Evolutionary conservation across 495 filamentous ascomycete species (phyloP), one percentile per base, ranked within the genome.

Genomic region (Tuber magnatum): DNA sequence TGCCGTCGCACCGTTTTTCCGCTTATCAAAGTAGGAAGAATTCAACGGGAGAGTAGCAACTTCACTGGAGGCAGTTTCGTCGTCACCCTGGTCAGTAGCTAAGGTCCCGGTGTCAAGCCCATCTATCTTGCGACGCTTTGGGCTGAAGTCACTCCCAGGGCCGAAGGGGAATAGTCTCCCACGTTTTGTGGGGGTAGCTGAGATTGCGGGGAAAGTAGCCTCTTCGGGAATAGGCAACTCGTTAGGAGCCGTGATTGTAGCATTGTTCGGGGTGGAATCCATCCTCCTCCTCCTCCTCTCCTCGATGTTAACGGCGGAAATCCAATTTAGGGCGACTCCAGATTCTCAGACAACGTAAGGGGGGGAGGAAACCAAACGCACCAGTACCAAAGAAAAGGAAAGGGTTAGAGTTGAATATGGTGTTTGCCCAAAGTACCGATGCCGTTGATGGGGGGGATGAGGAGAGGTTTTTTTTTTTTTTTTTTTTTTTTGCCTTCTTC

Each of bases 11-110:
- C 28, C 56, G 56, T 75, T 79, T 42, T 74, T 79, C 56, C 14
- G 56, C 56, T 28, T 65, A 32, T 65, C 56, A 46, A 75, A 79
- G 46, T 75, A 79, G 24, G 77, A 79, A 42, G 77, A 75, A 75
- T 79, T 79, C 68, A 88, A 78, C 71, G 88, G 91, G 46, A 92
- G 73, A 28, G 90, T 92, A 77, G 88, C 87, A 48, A 89, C 82
- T 18, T 89, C 91, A 70, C 86, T 86, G 39, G 84, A 84, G 68
- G 88, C 86, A 1, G 88, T 82, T 20, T 89, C 88, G 71, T 89
- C 88, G 38, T 85, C 88, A 74, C 85, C 86, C 75, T 90, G 88
- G 56, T 86, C 82, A 51, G 86, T 86, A 75, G 85, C 80, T 65
- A 82, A 85, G 8, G 77, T 79, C 43, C 81, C 79, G 39, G 79